Evolutionary conservation across 106 monocot species (phyloP).

Genomic region (Dendrobium nobile): DNA sequence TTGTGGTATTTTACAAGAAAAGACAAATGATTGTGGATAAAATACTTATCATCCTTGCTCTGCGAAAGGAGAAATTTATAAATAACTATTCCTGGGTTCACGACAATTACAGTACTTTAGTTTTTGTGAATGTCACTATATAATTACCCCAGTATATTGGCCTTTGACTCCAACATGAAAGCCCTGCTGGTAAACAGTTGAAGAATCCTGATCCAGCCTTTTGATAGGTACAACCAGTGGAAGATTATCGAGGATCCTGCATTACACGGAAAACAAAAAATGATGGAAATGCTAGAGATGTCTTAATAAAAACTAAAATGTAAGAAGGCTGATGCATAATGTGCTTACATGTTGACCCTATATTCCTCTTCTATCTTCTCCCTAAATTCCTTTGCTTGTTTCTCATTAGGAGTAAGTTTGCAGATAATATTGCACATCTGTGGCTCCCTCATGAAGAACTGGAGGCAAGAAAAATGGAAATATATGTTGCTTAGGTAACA

Average conservation of each 20-base stretch:
- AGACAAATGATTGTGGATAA: slow-evolving; percentile 85
- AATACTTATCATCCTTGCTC: slow-evolving; percentile 78
- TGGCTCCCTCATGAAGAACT: slow-evolving; percentile 97
- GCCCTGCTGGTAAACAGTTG: slow-evolving; percentile 68
- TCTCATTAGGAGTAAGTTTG: slow-evolving; percentile 47
- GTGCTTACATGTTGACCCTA: slow-evolving; percentile 77
- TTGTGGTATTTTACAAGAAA: slow-evolving; percentile 93
- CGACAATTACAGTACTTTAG: not conserved
- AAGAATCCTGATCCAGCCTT: slow-evolving; percentile 52
- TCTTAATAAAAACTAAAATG: not conserved
- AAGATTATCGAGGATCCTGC: slow-evolving; percentile 97
- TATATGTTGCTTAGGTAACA: not conserved
- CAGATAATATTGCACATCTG: slow-evolving; percentile 79
- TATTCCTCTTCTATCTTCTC: slow-evolving; percentile 97
- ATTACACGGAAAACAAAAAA: not conserved
- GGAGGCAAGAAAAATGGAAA: not conserved
- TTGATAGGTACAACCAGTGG: slow-evolving; percentile 79
- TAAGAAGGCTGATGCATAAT: not conserved
- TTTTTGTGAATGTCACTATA: not conserved
- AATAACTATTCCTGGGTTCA: not conserved
- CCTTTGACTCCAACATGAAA: slow-evolving; percentile 75
- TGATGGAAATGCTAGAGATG: not conserved
- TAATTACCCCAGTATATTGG: slow-evolving; percentile 60
- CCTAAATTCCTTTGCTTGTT: slow-evolving; percentile 65
- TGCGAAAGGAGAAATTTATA: slow-evolving; percentile 24